phyloP scores from a whole-genome alignment of 306 rosid species.

The Inga laurina region DNA sequence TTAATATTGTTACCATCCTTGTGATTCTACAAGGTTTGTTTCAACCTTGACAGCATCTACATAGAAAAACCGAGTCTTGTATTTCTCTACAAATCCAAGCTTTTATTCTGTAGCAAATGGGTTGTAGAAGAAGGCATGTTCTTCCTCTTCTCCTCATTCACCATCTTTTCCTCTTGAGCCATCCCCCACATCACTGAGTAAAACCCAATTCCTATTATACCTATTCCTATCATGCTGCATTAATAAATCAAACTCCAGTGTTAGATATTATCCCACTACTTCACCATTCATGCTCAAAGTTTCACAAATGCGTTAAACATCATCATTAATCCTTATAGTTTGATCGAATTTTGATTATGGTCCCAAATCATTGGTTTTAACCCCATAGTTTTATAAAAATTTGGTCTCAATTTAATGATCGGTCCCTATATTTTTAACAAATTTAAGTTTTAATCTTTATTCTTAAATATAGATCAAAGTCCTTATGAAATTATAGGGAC shows the following conservation, averaged over 20 bases:
- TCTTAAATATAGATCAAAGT: too few species aligned
- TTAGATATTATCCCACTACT: background rate
- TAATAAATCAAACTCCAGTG: background rate
- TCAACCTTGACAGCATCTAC: background rate
- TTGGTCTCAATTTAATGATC: too few species aligned
- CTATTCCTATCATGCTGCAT: conserved; percentile 48
- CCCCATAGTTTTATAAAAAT: too few species aligned
- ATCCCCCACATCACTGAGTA: conserved; percentile 56
- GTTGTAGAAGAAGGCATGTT: conserved; percentile 8
- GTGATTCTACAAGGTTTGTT: too few species aligned
- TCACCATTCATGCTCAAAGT: background rate
- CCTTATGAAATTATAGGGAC: too few species aligned
- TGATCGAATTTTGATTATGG: too few species aligned
- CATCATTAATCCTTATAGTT: too few species aligned
- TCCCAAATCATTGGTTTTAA: too few species aligned
- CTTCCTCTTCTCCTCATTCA: background rate
- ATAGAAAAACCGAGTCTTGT: background rate
- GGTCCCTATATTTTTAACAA: too few species aligned
- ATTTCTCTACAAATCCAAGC: conserved; percentile 14
- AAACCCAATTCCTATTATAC: conserved; percentile 45
- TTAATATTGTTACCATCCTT: too few species aligned
- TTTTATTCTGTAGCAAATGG: conserved; percentile 34
- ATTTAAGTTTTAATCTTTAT: too few species aligned
- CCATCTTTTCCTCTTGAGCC: conserved; percentile 37
- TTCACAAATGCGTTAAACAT: background rate